Evolutionary conservation across 2,329 filamentous ascomycete species (phyloP), one percentile per base, ranked within the genome.

Genomic region (Scorias spongiosa): DNA sequence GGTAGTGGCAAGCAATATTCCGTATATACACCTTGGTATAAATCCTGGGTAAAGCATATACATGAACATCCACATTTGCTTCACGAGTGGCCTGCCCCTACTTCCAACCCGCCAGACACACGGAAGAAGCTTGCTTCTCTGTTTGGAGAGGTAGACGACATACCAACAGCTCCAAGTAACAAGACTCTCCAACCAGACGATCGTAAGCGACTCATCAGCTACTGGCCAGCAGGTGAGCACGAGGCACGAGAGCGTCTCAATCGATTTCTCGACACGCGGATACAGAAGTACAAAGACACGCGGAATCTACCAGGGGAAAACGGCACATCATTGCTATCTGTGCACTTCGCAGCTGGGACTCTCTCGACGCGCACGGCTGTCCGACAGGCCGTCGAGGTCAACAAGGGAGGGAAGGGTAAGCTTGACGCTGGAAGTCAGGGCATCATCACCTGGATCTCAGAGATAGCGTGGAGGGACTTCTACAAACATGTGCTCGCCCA

Each of bases 401-500:
- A 84, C 54, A 76, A 66, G 20, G 32, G 32, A 12, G 74, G 72
- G 1, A 76, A 68, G 28, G n/a, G 18, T 5, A 69, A 76, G 45
- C 69, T 93, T 1, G 75, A 86, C 47, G 74, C 67, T 1, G 81
- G 81, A 0, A 71, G 73, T 15, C 63, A 74, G 12, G 84, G 83
- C 0, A 80, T 84, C 45, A 68, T 73, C 42, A 69, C 70, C 0
- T 93, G 84, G 84, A 85, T 91, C 49, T 79, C 79, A 43, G 85
- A 93, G 60, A 71, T 93, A 2, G 85, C 84, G 0, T 91, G 85
- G 85, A 70, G 85, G 11, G 85, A 93, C 55, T 93, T 93, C 56
- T 93, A 93, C 65, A 85, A 80, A 55, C 84, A 91, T 58, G 83
- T 94, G 2, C 65, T 94, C 5, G 83, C 80, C 0, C 68, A 88